A percentile compares a stretch with the other conserved stretches of the same genome.
Evolutionary conservation across 352 stramenopile genomes (phyloP).

Genomic region (Phytophthora fragariaefolia): DNA sequence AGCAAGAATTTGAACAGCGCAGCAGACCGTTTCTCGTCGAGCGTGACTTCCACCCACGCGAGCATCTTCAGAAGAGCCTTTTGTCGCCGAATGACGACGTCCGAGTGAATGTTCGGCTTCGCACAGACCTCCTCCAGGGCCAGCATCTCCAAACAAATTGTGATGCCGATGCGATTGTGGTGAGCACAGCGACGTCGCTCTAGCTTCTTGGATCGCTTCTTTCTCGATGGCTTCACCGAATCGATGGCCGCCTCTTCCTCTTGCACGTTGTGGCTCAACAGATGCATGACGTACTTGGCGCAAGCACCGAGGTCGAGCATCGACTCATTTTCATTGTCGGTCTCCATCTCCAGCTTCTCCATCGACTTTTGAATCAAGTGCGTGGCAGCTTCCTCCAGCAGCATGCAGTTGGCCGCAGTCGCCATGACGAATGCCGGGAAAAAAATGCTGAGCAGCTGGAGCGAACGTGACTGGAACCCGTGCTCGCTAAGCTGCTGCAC

Average conservation of each 20-base stretch:
- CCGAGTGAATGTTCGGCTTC: constrained; percentile 30
- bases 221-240: constrained; percentile 8
- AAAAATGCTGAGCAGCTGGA: constrained; percentile 81
- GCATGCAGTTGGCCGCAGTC: constrained; percentile 57
- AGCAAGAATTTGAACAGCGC: constrained; percentile 60
- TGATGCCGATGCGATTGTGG: constrained; percentile 75
- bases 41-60: constrained; percentile 53
- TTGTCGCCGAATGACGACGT: constrained; percentile 49
- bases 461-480: constrained; percentile 63
- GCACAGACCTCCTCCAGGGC: constrained; percentile 58
- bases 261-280: constrained; percentile 61
- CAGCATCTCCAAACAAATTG: constrained; percentile 75
- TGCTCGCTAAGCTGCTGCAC: constrained; percentile 61
- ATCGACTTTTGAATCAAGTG: constrained; percentile 70
- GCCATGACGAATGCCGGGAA: constrained; percentile 73
- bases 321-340: constrained; percentile 24
- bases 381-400: constrained; percentile 71
- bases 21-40: constrained; percentile 57
- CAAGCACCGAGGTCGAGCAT: constrained; percentile 59
- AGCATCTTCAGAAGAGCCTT: constrained; percentile 67
- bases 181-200: constrained; percentile 55
- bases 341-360: constrained; percentile 54
- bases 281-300: constrained; percentile 67
- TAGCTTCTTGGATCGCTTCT: constrained; percentile 29
- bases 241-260: constrained; percentile 25